Evolutionary conservation across 371 early-diverging fungal species (phyloP).

Genomic region (Mortierella sp.): DNA sequence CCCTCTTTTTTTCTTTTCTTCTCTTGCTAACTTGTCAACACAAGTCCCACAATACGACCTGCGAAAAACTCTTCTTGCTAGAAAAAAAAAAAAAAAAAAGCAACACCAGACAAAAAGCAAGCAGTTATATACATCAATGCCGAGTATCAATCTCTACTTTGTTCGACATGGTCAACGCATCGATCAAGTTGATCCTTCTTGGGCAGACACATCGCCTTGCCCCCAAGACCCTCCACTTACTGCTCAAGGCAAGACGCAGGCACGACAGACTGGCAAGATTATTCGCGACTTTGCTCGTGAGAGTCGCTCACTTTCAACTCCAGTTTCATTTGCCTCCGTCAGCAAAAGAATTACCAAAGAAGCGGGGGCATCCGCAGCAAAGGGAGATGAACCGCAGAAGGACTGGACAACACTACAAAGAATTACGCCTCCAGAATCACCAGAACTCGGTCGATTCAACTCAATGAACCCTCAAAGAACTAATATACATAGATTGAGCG

Average conservation of each 20-base stretch:
- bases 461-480: neutral
- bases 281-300: constrained; percentile 40
- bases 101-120: too few relatives aligned
- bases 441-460: constrained; percentile 5
- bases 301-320: constrained; percentile 3
- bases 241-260: constrained; percentile 60
- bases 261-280: constrained; percentile 56
- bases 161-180: constrained; percentile 70
- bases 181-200: constrained; percentile 64
- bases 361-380: neutral
- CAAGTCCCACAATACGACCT: too few relatives aligned
- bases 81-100: too few relatives aligned
- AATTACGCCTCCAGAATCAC: constrained; percentile 49
- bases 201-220: constrained; percentile 56
- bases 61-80: too few relatives aligned
- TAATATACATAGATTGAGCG: neutral
- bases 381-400: neutral
- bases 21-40: too few relatives aligned
- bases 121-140: constrained; percentile 17
- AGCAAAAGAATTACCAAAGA: neutral
- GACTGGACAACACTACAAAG: constrained; percentile 21
- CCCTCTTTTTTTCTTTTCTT: constrained; percentile 1
- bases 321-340: neutral
- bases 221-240: constrained; percentile 71
- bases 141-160: constrained; percentile 57